Conservation (phyloP, 345 rosid species). For the Lepidium didymum region DNA sequence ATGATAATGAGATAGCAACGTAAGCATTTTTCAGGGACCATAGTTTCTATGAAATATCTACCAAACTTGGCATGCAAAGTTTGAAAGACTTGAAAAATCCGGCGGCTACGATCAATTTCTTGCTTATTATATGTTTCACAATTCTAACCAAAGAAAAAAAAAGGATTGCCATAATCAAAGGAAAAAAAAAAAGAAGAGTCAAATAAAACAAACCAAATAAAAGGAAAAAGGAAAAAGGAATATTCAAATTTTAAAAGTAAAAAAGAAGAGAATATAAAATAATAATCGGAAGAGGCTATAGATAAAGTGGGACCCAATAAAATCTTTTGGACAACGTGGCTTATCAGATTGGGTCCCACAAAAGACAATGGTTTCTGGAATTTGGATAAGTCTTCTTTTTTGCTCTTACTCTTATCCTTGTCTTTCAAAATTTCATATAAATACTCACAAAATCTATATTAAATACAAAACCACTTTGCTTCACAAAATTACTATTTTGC, state of each 20-base stretch:
- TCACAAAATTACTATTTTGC: not conserved
- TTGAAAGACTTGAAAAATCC: not conserved
- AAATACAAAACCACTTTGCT: not conserved
- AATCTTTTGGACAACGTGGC: constrained; percentile 30
- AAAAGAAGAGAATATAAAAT: not conserved
- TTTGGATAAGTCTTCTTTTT: constrained; percentile 16
- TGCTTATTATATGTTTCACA: not conserved
- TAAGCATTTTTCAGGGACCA: not conserved
- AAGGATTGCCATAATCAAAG: not conserved
- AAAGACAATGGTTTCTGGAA: constrained; percentile 9
- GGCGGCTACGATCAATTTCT: constrained; percentile 18
- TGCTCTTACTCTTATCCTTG: constrained; percentile 19
- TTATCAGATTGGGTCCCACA: constrained; percentile 25
- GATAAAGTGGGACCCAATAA: constrained; percentile 30
- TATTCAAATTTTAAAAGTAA: not conserved
- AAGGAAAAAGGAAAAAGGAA: not conserved
- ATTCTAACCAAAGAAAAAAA: not conserved
- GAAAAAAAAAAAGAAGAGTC: not conserved
- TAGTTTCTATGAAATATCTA: not conserved
- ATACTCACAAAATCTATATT: not conserved
- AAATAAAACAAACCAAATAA: not conserved
- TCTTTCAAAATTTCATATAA: not conserved
- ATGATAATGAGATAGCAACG: not conserved
- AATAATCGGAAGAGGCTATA: constrained; percentile 11
- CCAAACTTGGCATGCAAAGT: constrained; percentile 17